These are phyloP conservation scores for Breynia disticha DNA, from an alignment of 441 rosid genomes.

Conservation along the genomic window DNA sequence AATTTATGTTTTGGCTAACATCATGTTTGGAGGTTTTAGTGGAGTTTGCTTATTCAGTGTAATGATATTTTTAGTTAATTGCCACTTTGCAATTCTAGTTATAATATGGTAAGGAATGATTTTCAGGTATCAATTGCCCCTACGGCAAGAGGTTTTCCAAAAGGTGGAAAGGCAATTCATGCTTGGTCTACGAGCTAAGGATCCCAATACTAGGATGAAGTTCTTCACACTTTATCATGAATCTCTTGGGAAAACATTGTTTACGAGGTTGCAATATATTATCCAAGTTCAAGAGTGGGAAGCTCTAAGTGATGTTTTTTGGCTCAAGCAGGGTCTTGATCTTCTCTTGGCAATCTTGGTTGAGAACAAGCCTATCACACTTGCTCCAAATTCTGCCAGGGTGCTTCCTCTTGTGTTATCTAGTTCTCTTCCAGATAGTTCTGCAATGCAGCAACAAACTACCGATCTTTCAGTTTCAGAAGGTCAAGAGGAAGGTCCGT, in stretches of 20 bases:
- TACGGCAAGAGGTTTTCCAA: conserved; percentile 87
- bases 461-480: conserved; percentile 40
- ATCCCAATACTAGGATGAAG: conserved; percentile 86
- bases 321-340: conserved; percentile 99
- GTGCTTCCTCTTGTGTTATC: conserved; percentile 54
- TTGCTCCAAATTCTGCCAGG: conserved; percentile 95
- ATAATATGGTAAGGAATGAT: conserved; percentile 16
- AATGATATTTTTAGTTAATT: too few relatives aligned
- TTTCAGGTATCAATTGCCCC: conserved; percentile 48
- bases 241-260: conserved; percentile 67
- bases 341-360: conserved; percentile 85
- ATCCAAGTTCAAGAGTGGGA: conserved; percentile 96
- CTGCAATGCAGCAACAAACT: conserved; percentile 44
- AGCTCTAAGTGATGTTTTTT: conserved; percentile 94
- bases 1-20: too few relatives aligned
- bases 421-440: conserved; percentile 45
- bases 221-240: conserved; percentile 84
- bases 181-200: conserved; percentile 95
- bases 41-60: too few relatives aligned
- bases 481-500: conserved; percentile 61
- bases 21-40: too few relatives aligned
- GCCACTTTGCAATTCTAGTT: background rate
- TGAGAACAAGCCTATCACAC: conserved; percentile 82
- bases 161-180: conserved; percentile 96
- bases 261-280: conserved; percentile 73